Conservation (phyloP, 2,329 filamentous ascomycete genomes). For the Macrophomina tecta region DNA sequence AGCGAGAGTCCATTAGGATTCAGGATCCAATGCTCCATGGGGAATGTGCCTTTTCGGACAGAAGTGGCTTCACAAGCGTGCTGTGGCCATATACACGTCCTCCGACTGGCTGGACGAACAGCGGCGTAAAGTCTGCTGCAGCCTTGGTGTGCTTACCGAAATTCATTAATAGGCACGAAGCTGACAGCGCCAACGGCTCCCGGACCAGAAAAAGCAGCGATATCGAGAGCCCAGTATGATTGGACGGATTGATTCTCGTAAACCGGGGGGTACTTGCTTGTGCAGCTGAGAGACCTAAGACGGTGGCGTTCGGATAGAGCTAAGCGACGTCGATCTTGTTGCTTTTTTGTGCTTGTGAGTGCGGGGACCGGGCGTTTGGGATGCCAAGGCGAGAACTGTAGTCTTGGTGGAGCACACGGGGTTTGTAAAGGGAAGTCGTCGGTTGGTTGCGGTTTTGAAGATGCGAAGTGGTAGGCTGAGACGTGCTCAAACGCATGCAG, state of each 20-base stretch:
- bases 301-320: neutral
- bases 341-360: neutral
- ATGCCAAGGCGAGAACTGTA: conserved; percentile 8
- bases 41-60: neutral
- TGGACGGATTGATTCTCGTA: neutral
- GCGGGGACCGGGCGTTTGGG: neutral
- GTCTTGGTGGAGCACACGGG: neutral
- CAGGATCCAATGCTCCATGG: neutral
- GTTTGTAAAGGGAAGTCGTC: neutral
- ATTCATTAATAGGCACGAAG: neutral
- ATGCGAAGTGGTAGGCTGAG: neutral
- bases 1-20: too few relatives aligned
- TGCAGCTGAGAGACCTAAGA: conserved; percentile 1
- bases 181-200: neutral
- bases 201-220: neutral
- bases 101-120: neutral
- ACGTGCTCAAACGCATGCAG: neutral
- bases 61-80: neutral
- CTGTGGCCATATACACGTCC: neutral
- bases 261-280: neutral
- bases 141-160: neutral
- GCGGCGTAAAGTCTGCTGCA: neutral
- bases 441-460: neutral
- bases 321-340: conserved; percentile 10
- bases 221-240: neutral